Evolutionary conservation across 2,329 filamentous ascomycete genomes (phyloP), one percentile per base, ranked within the genome.

Genomic region (Scytalidium sp.): DNA sequence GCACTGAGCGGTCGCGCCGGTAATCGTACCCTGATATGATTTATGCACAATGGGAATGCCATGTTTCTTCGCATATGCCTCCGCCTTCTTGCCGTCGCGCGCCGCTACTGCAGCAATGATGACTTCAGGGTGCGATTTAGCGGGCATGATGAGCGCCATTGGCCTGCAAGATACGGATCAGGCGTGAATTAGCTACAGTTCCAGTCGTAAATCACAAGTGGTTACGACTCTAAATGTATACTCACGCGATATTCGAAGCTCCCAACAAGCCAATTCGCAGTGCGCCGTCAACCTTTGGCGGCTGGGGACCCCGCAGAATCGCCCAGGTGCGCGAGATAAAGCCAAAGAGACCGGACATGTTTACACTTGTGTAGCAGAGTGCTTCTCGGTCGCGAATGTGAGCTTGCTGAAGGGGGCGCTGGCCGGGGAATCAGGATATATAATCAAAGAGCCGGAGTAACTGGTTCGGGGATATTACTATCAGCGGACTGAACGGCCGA

Each of bases 61-160:
- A 59, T 81, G 65, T 51, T 73, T 75, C 54, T 74, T 74, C 2
- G 78, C 79, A 61, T 70, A 82, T 0, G 65, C 67, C 45, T 70
- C 62, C 1, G 79, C 80, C 45, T 67, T 74, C 3, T 60, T 61
- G 25, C 57, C 64, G 59, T 80, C 73, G 3, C 79, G 69, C 2
- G 79, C 76, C 2, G 80, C 77, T 1, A 84, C 70, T 3, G 73
- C 75, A 8, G 73, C 69, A 11, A 84, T 52, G 11, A 80, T 66
- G 13, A 82, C 74, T 36, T 80, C 76, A 0, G 78, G 67, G 56
- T 84, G 79, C 3, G 69, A 71, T 52, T 68, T 73, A 13, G 79
- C 78, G 0, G 79, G 78, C 2, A 51, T 59, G 29, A 82, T 72
- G 17, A 80, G 55, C 11, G 70, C 69, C 15, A 63, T 46, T 0